Base-by-base conservation (phyloP, 768 basidiomycete genomes). In the Hygrocybe coccinea region DNA sequence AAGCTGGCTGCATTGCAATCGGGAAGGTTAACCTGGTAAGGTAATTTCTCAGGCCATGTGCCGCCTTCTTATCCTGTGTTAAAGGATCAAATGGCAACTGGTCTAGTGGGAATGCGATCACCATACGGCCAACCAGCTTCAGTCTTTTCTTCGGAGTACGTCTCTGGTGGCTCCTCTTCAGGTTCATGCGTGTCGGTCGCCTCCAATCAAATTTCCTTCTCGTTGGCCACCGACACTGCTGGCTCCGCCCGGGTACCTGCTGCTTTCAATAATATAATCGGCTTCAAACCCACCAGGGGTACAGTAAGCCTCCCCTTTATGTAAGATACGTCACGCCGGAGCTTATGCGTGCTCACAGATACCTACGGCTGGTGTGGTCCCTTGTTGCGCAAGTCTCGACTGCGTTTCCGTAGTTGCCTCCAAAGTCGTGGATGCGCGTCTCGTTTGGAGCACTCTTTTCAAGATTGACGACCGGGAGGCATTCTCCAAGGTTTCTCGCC, bases 91-190 rank as follows among this genome's bases (percentile, higher is more conserved):
- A 34, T 46, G 21, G 29, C 25, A 46, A 54, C 41, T 21, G 53
- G 53, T 17, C 53, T 54, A 14, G 53, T 54, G 1, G 53, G 53
- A n/a, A 54, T 54, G 53, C 53, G 53, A 46, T 54, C 53, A 54
- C 53, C 53, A 7, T 54, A 46, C 35, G 53, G 53, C 19, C 53
- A 54, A 34, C 41, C 53, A 5, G 41, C 53, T 34, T 54, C 53
- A 12, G 53, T 54, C 12, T 54, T 54, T 14, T 54, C 53, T 34
- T 15, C 41, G 9, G 43, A 54, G 11, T 54, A 54, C 34, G 29
- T 54, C 35, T 54, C 53, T n/a, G 53, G 53, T 8, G 53, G 53
- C 43, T 54, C 53, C 53, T 54, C 53, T 46, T 54, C 53, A n/a
- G 53, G 53, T 33, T 54, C 53, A 25, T 45, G 43, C 35, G 53